phyloP scores from a whole-genome alignment of 2,329 filamentous ascomycete species.

The Magnaporthiopsis poae region DNA sequence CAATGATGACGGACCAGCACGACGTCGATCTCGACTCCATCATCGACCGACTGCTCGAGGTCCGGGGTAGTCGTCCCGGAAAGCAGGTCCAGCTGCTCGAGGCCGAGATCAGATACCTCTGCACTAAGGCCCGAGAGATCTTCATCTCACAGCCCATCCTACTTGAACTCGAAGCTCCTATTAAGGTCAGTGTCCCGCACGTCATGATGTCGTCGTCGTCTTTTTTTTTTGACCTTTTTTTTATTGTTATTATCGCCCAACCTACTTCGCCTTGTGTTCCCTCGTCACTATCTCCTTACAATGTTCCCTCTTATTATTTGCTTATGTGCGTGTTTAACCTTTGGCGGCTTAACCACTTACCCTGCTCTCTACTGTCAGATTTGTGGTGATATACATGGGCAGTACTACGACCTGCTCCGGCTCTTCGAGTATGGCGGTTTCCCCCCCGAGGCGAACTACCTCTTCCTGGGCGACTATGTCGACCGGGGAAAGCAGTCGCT shows the following conservation, averaged over 20 bases:
- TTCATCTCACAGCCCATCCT: constrained; percentile 99
- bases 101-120: constrained; percentile 90
- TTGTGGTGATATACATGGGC: constrained; percentile 96
- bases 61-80: constrained; percentile 90
- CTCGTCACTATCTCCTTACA: constrained; percentile 10
- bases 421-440: constrained; percentile 98
- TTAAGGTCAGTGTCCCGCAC: constrained; percentile 63
- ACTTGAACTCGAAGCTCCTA: constrained; percentile 92
- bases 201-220: not conserved
- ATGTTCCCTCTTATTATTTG: not conserved
- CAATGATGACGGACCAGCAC: constrained; percentile 55
- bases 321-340: not conserved
- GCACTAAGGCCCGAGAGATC: constrained; percentile 97
- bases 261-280: not conserved
- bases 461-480: constrained; percentile 98
- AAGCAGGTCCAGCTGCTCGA: constrained; percentile 98
- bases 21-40: constrained; percentile 98
- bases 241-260: too few species aligned
- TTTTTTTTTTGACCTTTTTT: not conserved
- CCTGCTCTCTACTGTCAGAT: constrained; percentile 50
- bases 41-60: constrained; percentile 95
- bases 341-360: not conserved
- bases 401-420: constrained; percentile 95
- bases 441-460: constrained; percentile 96
- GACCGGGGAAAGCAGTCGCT: constrained; percentile 98